phyloP scores from a whole-genome alignment of 1,284 basidiomycete species.

The Albatrellus sp. region DNA sequence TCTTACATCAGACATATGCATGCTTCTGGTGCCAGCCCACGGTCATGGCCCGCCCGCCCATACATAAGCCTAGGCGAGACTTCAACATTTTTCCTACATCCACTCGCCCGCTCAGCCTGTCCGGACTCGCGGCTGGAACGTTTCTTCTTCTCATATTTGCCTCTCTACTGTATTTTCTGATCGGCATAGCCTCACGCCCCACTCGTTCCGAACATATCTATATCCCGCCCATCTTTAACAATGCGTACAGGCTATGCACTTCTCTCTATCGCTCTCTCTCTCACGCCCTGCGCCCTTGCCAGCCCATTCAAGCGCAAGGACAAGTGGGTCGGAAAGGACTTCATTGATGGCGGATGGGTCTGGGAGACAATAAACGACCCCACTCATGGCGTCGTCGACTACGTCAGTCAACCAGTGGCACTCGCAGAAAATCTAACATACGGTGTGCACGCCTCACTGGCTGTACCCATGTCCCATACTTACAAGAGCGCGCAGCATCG shows the following conservation, averaged over 20 bases:
- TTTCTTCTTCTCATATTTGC: no score
- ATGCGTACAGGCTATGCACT: constrained; percentile 20
- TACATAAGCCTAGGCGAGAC: no score
- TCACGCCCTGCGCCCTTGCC: constrained; percentile 13
- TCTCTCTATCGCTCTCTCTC: constrained; percentile 8
- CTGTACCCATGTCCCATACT: background rate
- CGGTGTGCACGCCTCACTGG: constrained; percentile 16
- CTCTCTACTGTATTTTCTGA: no score
- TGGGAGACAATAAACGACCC: constrained; percentile 40
- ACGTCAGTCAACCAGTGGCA: constrained; percentile 29
- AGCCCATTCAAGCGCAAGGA: constrained; percentile 20
- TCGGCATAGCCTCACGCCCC: no score
- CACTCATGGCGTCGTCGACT: constrained; percentile 45
- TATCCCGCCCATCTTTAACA: no score
- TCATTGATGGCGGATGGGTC: constrained; percentile 27
- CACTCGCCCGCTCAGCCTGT: no score
- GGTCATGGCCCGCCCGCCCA: no score
- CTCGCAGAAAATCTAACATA: constrained; percentile 26
- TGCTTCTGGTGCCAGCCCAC: no score
- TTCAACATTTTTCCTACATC: no score
- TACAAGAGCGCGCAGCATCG: constrained; percentile 17
- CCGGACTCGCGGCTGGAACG: no score
- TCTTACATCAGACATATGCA: no score
- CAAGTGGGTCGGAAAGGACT: constrained; percentile 27
- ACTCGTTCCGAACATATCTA: no score